Evolutionary conservation across 306 rosid genomes (phyloP).

Genomic region (Dicorynia guianensis): DNA sequence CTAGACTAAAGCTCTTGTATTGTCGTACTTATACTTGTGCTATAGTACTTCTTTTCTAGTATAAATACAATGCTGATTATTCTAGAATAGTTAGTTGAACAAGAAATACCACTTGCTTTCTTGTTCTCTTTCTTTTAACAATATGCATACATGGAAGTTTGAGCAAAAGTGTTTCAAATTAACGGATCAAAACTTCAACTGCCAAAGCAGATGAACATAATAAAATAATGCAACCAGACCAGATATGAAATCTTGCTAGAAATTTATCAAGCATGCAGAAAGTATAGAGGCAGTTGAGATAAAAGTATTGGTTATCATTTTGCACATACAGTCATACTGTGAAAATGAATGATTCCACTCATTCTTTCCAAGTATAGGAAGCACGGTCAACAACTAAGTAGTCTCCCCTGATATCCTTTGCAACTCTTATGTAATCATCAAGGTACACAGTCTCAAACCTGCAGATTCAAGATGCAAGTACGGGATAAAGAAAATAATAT

Average conservation of each 20-base stretch:
- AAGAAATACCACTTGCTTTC: no score
- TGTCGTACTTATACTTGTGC: no score
- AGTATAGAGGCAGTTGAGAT: background rate
- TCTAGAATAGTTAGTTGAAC: no score
- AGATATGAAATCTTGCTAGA: slow-evolving; percentile 15
- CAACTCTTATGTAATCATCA: slow-evolving; percentile 77
- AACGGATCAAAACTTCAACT: no score
- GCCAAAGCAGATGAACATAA: slow-evolving; percentile 1
- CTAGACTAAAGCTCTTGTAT: no score
- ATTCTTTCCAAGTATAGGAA: slow-evolving; percentile 80
- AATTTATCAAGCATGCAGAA: slow-evolving; percentile 10
- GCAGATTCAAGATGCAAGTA: slow-evolving; percentile 41
- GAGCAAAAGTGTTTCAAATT: no score
- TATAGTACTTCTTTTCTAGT: no score
- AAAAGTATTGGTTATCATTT: background rate
- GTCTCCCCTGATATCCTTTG: slow-evolving; percentile 85
- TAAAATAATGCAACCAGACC: slow-evolving; percentile 2
- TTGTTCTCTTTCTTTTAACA: no score
- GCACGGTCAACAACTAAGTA: slow-evolving; percentile 86
- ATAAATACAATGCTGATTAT: no score
- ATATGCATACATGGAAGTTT: no score
- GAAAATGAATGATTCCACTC: slow-evolving; percentile 35
- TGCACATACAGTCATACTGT: background rate
- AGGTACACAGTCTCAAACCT: slow-evolving; percentile 86
- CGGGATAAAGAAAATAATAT: background rate